phyloP scores from a whole-genome alignment of 164 flowering plant genomes.

The Stephania yunnanensis region DNA sequence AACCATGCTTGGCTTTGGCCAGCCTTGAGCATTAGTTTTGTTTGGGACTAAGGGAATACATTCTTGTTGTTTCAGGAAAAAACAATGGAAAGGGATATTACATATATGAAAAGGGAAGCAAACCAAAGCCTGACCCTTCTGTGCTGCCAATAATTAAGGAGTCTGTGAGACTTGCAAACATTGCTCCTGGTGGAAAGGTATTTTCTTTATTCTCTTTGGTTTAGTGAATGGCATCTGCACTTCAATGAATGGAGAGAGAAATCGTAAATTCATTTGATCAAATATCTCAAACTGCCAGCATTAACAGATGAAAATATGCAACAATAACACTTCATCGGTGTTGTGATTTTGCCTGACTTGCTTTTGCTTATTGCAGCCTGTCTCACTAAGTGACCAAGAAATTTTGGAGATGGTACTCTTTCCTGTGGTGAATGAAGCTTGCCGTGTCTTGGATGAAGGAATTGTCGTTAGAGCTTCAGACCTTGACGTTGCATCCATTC shows the following conservation, averaged over 20 bases:
- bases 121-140: conserved; percentile 78
- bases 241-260: neutral
- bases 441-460: conserved; percentile 84
- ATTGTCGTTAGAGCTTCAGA: conserved; percentile 85
- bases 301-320: neutral
- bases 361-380: conserved; percentile 41
- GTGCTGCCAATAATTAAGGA: conserved; percentile 75
- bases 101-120: conserved; percentile 81
- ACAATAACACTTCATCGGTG: neutral
- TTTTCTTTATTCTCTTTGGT: neutral
- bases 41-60: conserved; percentile 1
- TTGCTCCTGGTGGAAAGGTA: conserved; percentile 93
- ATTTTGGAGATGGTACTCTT: conserved; percentile 88
- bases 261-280: neutral
- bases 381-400: conserved; percentile 70
- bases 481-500: conserved; percentile 84
- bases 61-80: conserved; percentile 51
- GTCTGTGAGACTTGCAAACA: conserved; percentile 49
- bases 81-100: conserved; percentile 91
- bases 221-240: neutral
- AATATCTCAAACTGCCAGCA: neutral
- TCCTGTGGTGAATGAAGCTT: conserved; percentile 95
- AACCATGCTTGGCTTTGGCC: neutral
- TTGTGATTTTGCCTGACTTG: conserved; percentile 8
- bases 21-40: neutral